A percentile compares a stretch with the other conserved stretches of the same genome.
phyloP scores from a whole-genome alignment of 2,329 filamentous ascomycete genomes.

The Aspergillus proliferans region DNA sequence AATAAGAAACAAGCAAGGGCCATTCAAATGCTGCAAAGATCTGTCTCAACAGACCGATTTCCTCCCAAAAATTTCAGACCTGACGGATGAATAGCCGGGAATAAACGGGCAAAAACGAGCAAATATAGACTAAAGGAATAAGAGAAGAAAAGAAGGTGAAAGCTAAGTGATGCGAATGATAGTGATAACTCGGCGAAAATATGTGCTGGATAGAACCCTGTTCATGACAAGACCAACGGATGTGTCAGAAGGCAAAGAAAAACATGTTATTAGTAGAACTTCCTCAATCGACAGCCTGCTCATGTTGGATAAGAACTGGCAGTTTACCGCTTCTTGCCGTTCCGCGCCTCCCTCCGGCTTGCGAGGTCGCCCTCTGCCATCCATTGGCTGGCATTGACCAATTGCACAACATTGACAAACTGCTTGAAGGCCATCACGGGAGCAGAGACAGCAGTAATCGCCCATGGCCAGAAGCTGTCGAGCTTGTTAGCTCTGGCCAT shows the following conservation, averaged over 20 bases:
- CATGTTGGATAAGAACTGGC: background rate
- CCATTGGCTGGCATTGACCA: conserved; percentile 88
- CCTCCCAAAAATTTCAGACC: conserved; percentile 1
- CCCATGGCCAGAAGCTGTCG: conserved; percentile 69
- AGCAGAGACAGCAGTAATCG: conserved; percentile 71
- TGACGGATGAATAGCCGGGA: background rate
- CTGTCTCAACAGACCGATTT: conserved; percentile 9
- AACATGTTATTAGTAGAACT: too few relatives aligned
- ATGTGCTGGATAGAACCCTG: background rate
- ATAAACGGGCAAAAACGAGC: background rate
- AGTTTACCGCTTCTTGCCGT: conserved; percentile 22
- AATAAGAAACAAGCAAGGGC: conserved; percentile 4
- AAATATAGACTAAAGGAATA: conserved; percentile 1
- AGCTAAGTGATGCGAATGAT: background rate
- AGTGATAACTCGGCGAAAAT: background rate
- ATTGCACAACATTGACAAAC: conserved; percentile 85
- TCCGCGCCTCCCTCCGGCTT: conserved; percentile 50
- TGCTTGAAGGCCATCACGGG: conserved; percentile 91
- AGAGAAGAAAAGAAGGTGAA: background rate
- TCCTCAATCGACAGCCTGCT: background rate
- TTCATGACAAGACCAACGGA: background rate
- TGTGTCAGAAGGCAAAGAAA: too few relatives aligned
- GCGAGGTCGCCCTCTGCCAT: conserved; percentile 83
- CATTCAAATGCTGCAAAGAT: conserved; percentile 4
- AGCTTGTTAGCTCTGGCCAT: conserved; percentile 92